A percentile compares a stretch with the other conserved stretches of the same genome.
Evolutionary conservation across 805 yeast genomes (phyloP).

Genomic region (Kuraishia ogatae): DNA sequence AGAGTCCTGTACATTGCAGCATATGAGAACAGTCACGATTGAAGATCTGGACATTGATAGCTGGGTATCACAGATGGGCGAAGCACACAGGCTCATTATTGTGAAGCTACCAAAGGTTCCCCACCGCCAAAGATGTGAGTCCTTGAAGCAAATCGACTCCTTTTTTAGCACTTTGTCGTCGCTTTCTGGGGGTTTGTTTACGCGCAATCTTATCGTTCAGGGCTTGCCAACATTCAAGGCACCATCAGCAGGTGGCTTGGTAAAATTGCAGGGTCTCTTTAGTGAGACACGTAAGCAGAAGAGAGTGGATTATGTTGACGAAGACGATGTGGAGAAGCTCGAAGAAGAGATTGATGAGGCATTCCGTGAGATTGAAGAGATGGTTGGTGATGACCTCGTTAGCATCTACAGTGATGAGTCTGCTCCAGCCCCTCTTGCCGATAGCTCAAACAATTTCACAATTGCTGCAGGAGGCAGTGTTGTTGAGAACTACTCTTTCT

Average conservation of each 20-base stretch:
- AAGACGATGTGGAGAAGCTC: constrained; percentile 15
- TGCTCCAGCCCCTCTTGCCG: neutral
- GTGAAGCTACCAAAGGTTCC: constrained; percentile 7
- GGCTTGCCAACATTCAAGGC: constrained; percentile 19
- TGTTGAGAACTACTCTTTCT: constrained; percentile 59
- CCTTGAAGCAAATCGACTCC: constrained; percentile 3
- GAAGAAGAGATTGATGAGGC: constrained; percentile 21
- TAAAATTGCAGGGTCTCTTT: constrained; percentile 1
- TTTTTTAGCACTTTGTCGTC: constrained; percentile 3
- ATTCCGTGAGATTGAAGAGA: constrained; percentile 18
- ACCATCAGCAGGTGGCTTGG: constrained; percentile 5
- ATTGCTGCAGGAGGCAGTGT: constrained; percentile 26
- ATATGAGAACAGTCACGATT: neutral
- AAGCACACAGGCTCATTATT: constrained; percentile 4
- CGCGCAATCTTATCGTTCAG: constrained; percentile 16
- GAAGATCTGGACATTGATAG: constrained; percentile 1
- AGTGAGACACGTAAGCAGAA: constrained; percentile 2
- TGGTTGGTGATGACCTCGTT: constrained; percentile 18
- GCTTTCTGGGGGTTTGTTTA: constrained; percentile 2
- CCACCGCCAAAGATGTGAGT: neutral
- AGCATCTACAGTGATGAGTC: constrained; percentile 10
- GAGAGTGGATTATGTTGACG: constrained; percentile 13
- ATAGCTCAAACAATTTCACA: neutral
- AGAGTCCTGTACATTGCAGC: neutral
- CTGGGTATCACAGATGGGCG: constrained; percentile 1